Percentiles rank a stretch among this genome's conserved stretches.
phyloP scores from a whole-genome alignment of 352 stramenopile species.

The Pythium pyrilobum region DNA sequence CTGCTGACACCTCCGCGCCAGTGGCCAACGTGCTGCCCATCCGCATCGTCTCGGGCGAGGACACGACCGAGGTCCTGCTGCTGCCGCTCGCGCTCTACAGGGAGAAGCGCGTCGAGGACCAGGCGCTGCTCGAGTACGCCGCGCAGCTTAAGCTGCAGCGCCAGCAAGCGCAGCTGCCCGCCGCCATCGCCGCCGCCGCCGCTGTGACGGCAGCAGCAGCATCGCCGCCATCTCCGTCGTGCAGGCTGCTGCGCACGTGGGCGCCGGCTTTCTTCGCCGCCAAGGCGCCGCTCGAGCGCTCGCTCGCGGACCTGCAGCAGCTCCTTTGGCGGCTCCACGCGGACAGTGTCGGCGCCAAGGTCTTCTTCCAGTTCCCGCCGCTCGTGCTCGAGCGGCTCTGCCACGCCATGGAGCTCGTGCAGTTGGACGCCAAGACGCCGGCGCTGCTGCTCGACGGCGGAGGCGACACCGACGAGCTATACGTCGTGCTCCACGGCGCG shows the following conservation, averaged over 20 bases:
- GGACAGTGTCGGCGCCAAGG: conserved; percentile 26
- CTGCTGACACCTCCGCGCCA: background rate
- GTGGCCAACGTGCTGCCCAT: conserved; percentile 12
- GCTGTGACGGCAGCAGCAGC: background rate
- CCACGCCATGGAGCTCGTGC: conserved; percentile 34
- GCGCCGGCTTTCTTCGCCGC: conserved; percentile 10
- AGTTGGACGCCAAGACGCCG: conserved; percentile 6
- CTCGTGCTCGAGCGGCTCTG: conserved; percentile 47
- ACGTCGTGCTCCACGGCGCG: conserved; percentile 32
- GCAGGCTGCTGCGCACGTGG: conserved; percentile 3
- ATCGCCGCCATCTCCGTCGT: background rate
- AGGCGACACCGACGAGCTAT: conserved; percentile 20
- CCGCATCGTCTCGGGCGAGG: conserved; percentile 31
- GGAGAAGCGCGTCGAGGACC: conserved; percentile 33
- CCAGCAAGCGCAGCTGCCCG: background rate
- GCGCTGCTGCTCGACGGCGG: conserved; percentile 19
- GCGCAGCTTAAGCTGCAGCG: background rate
- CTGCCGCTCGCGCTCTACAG: conserved; percentile 33
- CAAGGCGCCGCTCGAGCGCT: conserved; percentile 5
- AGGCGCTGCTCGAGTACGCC: conserved; percentile 30
- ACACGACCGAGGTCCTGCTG: conserved; percentile 41
- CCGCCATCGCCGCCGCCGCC: background rate
- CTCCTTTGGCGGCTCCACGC: conserved; percentile 29
- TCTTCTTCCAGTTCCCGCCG: conserved; percentile 52
- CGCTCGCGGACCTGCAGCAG: conserved; percentile 18